Evolutionary conservation across 73 alveolate species (phyloP).

Genomic region (Stentor coeruleus): DNA sequence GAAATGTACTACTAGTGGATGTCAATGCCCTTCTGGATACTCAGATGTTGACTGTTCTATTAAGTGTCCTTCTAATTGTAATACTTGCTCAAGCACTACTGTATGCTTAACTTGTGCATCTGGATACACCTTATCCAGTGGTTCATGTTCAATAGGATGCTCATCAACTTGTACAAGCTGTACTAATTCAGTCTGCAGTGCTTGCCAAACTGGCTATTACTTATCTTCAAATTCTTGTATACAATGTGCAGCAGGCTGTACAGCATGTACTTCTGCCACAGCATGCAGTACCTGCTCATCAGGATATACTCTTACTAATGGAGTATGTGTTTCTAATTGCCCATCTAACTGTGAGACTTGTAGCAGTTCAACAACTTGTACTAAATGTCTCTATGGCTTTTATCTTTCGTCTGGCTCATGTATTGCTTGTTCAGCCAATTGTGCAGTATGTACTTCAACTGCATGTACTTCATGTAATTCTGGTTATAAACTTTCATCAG

Average conservation of each 20-base stretch:
- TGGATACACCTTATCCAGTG: neutral
- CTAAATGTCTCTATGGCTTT: neutral
- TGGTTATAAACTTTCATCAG: neutral
- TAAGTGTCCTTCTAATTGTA: neutral
- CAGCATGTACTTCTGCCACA: neutral
- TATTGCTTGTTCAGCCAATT: neutral
- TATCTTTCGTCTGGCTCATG: neutral
- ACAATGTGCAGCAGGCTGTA: neutral
- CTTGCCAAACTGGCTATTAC: neutral
- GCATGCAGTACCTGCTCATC: neutral
- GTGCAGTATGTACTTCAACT: neutral
- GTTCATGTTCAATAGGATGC: neutral
- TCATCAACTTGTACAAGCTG: neutral
- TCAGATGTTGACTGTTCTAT: neutral
- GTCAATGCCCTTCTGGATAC: neutral
- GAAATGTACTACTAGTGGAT: neutral
- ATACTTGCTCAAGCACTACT: neutral
- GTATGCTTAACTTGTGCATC: slow-evolving; percentile 1
- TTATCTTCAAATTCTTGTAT: neutral
- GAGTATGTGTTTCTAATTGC: neutral
- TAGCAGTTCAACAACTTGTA: neutral
- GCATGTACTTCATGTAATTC: neutral
- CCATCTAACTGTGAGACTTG: neutral
- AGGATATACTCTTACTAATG: neutral
- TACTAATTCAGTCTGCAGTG: neutral